phyloP scores from a whole-genome alignment of 1,284 basidiomycete genomes.

The Amylostereum areolatum region DNA sequence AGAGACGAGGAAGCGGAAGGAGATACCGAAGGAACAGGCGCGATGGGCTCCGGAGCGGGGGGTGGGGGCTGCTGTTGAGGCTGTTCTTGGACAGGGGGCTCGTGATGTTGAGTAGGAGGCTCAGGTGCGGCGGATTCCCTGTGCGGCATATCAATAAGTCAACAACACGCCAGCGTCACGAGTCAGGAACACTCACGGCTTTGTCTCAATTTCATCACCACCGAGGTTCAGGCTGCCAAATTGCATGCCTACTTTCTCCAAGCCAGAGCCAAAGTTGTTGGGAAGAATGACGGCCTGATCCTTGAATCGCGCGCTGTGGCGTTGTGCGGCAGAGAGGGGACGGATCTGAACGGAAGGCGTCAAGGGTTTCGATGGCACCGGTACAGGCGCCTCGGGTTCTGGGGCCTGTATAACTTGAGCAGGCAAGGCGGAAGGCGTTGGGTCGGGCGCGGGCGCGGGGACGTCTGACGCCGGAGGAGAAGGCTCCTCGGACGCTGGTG shows the following conservation, averaged over 20 bases:
- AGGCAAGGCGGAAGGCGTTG: slow-evolving; percentile 25
- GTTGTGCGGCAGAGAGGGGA: slow-evolving; percentile 45
- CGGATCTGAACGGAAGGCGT: slow-evolving; percentile 33
- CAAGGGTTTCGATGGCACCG: slow-evolving; percentile 28
- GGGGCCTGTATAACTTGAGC: slow-evolving; percentile 22
- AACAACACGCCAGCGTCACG: background rate
- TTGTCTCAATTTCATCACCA: slow-evolving; percentile 52
- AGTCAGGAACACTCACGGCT: slow-evolving; percentile 33
- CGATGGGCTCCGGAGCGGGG: slow-evolving; percentile 16
- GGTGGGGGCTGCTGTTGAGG: slow-evolving; percentile 11
- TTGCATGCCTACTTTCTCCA: slow-evolving; percentile 78
- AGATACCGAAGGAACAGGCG: slow-evolving; percentile 20
- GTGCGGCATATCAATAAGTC: background rate
- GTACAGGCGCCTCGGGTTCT: slow-evolving; percentile 20
- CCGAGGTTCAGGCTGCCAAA: slow-evolving; percentile 73
- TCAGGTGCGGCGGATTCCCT: slow-evolving; percentile 23
- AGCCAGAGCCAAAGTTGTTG: slow-evolving; percentile 45
- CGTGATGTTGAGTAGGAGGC: slow-evolving; percentile 16
- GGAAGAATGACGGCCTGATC: slow-evolving; percentile 78
- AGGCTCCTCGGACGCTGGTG: slow-evolving; percentile 13
- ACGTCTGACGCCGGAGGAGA: slow-evolving; percentile 26
- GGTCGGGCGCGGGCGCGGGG: slow-evolving; percentile 19
- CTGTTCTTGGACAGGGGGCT: slow-evolving; percentile 10
- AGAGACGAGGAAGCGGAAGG: slow-evolving; percentile 26
- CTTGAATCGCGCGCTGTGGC: slow-evolving; percentile 57